Evolutionary conservation across 768 basidiomycete genomes (phyloP).

Genomic region (Amanita rimosa): DNA sequence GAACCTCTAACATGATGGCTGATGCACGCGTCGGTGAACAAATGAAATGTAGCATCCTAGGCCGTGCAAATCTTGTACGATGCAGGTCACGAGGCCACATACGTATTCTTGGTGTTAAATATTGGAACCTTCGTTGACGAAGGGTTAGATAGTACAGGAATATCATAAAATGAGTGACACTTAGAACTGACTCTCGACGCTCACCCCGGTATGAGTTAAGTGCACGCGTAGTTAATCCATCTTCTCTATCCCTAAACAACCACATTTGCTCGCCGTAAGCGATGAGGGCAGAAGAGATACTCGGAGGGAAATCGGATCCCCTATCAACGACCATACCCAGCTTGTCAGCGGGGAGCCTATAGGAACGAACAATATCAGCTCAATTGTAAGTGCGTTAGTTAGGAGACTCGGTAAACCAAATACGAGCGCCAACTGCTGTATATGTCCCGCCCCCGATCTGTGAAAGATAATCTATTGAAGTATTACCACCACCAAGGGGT

Average conservation of each 20-base stretch:
- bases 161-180: background rate
- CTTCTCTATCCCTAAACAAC: slow-evolving; percentile 53
- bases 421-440: slow-evolving; percentile 68
- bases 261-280: slow-evolving; percentile 68
- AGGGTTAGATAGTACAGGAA: slow-evolving; percentile 1
- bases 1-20: slow-evolving; percentile 54
- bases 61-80: slow-evolving; percentile 35
- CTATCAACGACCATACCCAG: slow-evolving; percentile 81
- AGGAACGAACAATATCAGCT: background rate
- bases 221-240: slow-evolving; percentile 52
- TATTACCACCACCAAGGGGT: background rate
- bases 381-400: background rate
- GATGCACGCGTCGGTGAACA: slow-evolving; percentile 71
- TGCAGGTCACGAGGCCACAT: slow-evolving; percentile 61
- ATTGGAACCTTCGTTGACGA: slow-evolving; percentile 54
- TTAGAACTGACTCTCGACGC: slow-evolving; percentile 41
- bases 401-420: slow-evolving; percentile 48
- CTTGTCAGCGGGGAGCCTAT: slow-evolving; percentile 48
- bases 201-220: slow-evolving; percentile 71
- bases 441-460: slow-evolving; percentile 87
- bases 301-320: slow-evolving; percentile 62
- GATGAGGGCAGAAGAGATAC: slow-evolving; percentile 43
- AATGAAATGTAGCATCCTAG: slow-evolving; percentile 56
- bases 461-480: background rate
- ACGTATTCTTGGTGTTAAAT: slow-evolving; percentile 60